Evolutionary conservation across 805 yeast genomes (phyloP).

Genomic region (Kockiozyma suomiensis): DNA sequence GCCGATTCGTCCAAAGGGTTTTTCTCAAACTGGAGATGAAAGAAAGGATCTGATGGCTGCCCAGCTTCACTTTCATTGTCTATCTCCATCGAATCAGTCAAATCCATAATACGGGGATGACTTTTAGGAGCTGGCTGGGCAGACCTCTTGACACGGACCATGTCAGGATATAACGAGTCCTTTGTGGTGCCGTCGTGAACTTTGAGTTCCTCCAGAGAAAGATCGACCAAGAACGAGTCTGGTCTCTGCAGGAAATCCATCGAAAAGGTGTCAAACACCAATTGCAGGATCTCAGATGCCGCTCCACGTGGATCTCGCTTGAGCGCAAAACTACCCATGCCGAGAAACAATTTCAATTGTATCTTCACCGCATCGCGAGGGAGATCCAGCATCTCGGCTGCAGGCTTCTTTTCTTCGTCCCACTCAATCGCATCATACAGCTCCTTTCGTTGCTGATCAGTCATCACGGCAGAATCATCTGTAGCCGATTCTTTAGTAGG

Average conservation of each 20-base stretch:
- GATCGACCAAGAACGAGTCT: conserved; percentile 70
- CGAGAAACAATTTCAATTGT: conserved; percentile 66
- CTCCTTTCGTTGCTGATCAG: conserved; percentile 87
- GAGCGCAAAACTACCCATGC: conserved; percentile 76
- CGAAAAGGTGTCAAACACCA: conserved; percentile 80
- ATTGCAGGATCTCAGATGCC: conserved; percentile 62
- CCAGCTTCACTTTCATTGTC: conserved; percentile 3
- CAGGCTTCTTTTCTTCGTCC: conserved; percentile 62
- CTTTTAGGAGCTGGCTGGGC: conserved; percentile 5
- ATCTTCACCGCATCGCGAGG: conserved; percentile 75
- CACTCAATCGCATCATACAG: conserved; percentile 91
- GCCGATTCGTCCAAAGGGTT: conserved; percentile 86
- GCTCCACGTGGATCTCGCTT: conserved; percentile 46
- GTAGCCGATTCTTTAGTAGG: conserved; percentile 5
- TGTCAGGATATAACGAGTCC: conserved; percentile 76
- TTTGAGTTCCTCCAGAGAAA: conserved; percentile 76
- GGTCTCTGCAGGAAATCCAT: conserved; percentile 74
- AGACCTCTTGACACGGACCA: conserved; percentile 75
- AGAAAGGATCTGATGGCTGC: conserved; percentile 58
- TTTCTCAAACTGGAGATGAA: conserved; percentile 77
- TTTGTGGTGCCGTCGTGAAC: conserved; percentile 82
- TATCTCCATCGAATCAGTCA: conserved; percentile 4
- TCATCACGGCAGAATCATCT: conserved; percentile 53
- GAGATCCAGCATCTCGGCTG: conserved; percentile 47
- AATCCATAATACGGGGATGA: conserved; percentile 21